These are phyloP conservation scores for Coniferiporia weirii DNA, from an alignment of 1,284 basidiomycete genomes.

Conservation along the genomic window DNA sequence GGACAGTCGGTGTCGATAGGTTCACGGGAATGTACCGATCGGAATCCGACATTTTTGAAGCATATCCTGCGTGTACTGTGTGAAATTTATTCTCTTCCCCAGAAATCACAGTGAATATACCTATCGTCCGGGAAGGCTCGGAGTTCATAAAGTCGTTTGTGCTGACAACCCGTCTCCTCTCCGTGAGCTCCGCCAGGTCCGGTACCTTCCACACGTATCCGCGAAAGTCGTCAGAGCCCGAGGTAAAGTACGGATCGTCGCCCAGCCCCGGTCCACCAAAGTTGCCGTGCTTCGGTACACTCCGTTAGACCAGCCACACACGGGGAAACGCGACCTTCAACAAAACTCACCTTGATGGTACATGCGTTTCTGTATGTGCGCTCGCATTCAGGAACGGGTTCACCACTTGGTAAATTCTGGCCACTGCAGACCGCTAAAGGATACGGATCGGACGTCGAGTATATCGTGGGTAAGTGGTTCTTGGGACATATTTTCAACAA, in stretches of 20 bases:
- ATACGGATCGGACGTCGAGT: constrained; percentile 53
- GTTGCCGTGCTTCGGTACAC: constrained; percentile 53
- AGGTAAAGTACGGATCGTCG: constrained; percentile 54
- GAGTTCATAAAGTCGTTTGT: constrained; percentile 37
- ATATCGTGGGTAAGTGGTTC: constrained; percentile 68
- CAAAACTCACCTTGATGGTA: constrained; percentile 61
- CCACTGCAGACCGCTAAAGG: constrained; percentile 67
- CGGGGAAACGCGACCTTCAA: background rate
- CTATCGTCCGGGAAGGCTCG: constrained; percentile 30
- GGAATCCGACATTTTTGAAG: constrained; percentile 28
- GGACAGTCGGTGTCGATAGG: constrained; percentile 50
- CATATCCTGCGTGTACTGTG: constrained; percentile 40
- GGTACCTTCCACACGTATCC: constrained; percentile 78
- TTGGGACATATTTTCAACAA: constrained; percentile 26
- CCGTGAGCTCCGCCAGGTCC: constrained; percentile 35
- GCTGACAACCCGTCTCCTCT: constrained; percentile 38
- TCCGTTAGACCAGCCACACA: constrained; percentile 2
- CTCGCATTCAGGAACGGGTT: constrained; percentile 37
- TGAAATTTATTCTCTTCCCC: background rate
- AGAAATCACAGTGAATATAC: constrained; percentile 28
- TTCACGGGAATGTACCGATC: constrained; percentile 49
- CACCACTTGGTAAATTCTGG: constrained; percentile 47
- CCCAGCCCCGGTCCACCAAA: constrained; percentile 59
- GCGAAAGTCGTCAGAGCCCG: constrained; percentile 77
- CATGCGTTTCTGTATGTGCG: constrained; percentile 64